Evolutionary conservation across 169 alveolate genomes (phyloP).

Genomic region (Plasmodium berghei): DNA sequence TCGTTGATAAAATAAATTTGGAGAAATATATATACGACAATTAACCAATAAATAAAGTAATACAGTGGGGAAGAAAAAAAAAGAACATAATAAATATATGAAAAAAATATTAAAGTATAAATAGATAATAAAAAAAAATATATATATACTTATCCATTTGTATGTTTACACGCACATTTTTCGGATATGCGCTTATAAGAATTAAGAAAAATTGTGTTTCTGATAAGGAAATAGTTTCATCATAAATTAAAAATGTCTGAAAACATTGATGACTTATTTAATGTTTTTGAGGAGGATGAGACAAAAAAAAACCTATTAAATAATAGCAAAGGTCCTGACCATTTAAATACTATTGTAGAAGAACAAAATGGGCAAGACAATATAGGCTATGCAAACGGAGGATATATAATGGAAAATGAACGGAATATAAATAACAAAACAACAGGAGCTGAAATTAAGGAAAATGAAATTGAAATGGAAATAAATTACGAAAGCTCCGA

Average conservation of each 20-base stretch:
- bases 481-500: not conserved
- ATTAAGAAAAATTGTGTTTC: too few relatives aligned
- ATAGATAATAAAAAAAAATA: too few relatives aligned
- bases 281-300: slow-evolving; percentile 69
- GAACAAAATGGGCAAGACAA: not conserved
- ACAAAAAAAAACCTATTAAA: not conserved
- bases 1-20: too few relatives aligned
- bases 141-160: too few relatives aligned
- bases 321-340: not conserved
- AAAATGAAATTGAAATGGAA: too few relatives aligned
- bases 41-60: too few relatives aligned
- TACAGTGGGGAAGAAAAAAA: too few relatives aligned
- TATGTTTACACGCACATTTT: not conserved
- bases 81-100: too few relatives aligned
- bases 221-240: too few relatives aligned
- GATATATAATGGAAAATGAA: not conserved
- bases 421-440: not conserved
- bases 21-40: too few relatives aligned
- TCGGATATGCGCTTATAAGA: not conserved
- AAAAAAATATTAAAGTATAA: too few relatives aligned
- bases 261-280: slow-evolving; percentile 64
- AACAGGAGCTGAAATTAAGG: not conserved
- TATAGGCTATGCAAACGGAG: not conserved
- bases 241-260: slow-evolving; percentile 39
- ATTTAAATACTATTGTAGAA: not conserved